phyloP scores from a whole-genome alignment of 2,329 filamentous ascomycete genomes.

The Coniella vitis region DNA sequence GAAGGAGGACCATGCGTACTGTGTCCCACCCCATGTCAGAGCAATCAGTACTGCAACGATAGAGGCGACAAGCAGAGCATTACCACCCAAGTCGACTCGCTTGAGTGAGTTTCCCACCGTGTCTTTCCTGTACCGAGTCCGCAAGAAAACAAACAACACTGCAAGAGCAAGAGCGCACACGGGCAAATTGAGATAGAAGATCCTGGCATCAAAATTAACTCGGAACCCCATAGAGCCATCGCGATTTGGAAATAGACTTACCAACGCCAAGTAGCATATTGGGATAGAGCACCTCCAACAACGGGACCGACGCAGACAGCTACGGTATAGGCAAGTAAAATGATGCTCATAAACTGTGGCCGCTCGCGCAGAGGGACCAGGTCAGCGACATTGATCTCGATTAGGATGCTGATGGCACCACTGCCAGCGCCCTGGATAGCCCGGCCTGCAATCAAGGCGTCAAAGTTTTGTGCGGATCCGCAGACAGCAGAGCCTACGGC shows the following conservation, averaged over 20 bases:
- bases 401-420: conserved; percentile 24
- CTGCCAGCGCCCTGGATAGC: conserved; percentile 39
- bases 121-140: conserved; percentile 25
- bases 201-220: too few relatives aligned
- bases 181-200: conserved; percentile 17
- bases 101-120: conserved; percentile 20
- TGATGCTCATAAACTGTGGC: conserved; percentile 16
- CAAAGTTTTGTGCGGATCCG: conserved; percentile 35
- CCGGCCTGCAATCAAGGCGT: conserved; percentile 40
- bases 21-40: conserved; percentile 33
- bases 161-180: background rate
- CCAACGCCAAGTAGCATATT: conserved; percentile 21
- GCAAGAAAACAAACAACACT: conserved; percentile 25
- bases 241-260: too few relatives aligned
- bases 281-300: conserved; percentile 15
- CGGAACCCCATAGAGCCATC: too few relatives aligned
- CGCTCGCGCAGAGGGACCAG: conserved; percentile 17
- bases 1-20: conserved; percentile 32
- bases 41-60: conserved; percentile 30
- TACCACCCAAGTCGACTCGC: conserved; percentile 27
- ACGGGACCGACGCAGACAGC: conserved; percentile 14
- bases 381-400: conserved; percentile 18
- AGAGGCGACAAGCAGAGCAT: conserved; percentile 23
- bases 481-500: conserved; percentile 44
- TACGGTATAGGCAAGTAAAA: conserved; percentile 19